phyloP scores from a whole-genome alignment of 129 eudicot species.

The Artemisia argyi region DNA sequence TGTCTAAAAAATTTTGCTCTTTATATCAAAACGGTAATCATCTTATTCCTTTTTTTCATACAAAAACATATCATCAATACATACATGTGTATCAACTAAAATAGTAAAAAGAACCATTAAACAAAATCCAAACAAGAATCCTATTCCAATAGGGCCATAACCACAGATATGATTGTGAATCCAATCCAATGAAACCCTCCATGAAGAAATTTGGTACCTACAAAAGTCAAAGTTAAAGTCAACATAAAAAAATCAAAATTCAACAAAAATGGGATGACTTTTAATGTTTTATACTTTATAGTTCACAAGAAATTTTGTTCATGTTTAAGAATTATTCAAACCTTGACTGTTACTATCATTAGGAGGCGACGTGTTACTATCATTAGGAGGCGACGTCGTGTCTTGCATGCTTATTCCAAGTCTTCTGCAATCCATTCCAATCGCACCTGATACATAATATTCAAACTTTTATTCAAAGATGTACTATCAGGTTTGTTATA shows the following conservation, averaged over 20 bases:
- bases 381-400: constrained; percentile 34
- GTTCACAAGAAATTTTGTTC: neutral
- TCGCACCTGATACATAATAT: constrained; percentile 52
- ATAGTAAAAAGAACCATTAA: constrained; percentile 6
- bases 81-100: too few relatives aligned
- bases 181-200: constrained; percentile 53
- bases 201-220: constrained; percentile 41
- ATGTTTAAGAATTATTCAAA: constrained; percentile 9
- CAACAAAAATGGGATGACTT: neutral
- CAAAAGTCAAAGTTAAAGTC: constrained; percentile 4
- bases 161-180: constrained; percentile 33
- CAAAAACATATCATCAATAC: too few relatives aligned
- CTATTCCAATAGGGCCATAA: constrained; percentile 37
- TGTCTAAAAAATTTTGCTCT: too few relatives aligned
- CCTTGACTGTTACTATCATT: constrained; percentile 25
- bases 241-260: neutral
- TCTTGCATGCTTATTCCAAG: constrained; percentile 52
- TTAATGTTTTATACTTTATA: neutral
- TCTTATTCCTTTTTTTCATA: too few relatives aligned
- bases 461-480: neutral
- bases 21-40: too few relatives aligned
- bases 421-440: constrained; percentile 59
- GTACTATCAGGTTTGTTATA: neutral
- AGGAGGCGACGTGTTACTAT: constrained; percentile 28
- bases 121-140: constrained; percentile 26